Conservation (phyloP, 2,329 filamentous ascomycete genomes). For the Paraphoma chrysanthemicola region DNA sequence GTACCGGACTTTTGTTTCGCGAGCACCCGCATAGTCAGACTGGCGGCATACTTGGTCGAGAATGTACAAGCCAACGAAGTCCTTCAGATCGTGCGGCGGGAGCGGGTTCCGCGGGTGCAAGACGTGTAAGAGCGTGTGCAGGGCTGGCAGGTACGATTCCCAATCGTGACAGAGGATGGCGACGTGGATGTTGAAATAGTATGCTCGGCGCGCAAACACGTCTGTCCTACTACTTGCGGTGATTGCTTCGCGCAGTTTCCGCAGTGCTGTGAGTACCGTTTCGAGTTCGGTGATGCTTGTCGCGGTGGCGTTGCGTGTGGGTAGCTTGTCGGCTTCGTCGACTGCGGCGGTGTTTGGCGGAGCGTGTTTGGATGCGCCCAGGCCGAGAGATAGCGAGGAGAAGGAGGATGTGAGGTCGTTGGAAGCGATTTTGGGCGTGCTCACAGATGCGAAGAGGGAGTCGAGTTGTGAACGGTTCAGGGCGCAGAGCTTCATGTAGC, state of each 20-base stretch:
- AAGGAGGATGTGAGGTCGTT: conserved; percentile 17
- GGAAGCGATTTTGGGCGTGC: conserved; percentile 21
- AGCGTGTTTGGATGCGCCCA: conserved; percentile 17
- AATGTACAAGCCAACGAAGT: conserved; percentile 81
- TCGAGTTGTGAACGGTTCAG: conserved; percentile 76
- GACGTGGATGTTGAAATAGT: conserved; percentile 88
- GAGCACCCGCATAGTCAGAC: conserved; percentile 75
- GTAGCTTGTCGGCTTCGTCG: conserved; percentile 14
- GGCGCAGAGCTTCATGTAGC: conserved; percentile 89
- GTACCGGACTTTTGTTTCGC: conserved; percentile 68
- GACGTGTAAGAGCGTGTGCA: conserved; percentile 76
- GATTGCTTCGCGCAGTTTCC: conserved; percentile 90
- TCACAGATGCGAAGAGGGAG: conserved; percentile 74
- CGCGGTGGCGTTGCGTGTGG: conserved; percentile 31
- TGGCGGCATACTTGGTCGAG: conserved; percentile 89
- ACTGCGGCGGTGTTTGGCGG: not conserved
- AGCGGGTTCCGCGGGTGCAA: conserved; percentile 75
- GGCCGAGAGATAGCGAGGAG: conserved; percentile 20
- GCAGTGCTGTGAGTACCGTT: conserved; percentile 79
- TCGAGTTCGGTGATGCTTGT: conserved; percentile 65
- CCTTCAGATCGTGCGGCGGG: conserved; percentile 73
- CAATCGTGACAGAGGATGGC: conserved; percentile 81
- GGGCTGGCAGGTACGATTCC: conserved; percentile 88
- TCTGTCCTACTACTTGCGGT: conserved; percentile 78
- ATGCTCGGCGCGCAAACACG: conserved; percentile 84